Conservation (phyloP, 2,329 filamentous ascomycete genomes). For the Tolypocladium amazonense region DNA sequence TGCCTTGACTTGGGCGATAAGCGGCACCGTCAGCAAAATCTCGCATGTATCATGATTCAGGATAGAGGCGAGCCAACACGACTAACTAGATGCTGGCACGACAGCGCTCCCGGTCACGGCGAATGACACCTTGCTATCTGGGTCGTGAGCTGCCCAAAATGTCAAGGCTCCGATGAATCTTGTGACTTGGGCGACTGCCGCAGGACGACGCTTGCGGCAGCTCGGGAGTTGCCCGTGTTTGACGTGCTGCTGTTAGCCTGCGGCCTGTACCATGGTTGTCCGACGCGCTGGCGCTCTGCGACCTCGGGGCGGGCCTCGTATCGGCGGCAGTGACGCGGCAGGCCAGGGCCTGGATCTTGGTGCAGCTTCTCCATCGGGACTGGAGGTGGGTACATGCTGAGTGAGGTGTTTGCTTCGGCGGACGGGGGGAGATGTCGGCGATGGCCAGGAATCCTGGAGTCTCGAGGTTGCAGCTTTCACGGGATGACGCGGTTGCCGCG, state of each 20-base stretch:
- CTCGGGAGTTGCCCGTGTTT: neutral
- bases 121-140: neutral
- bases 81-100: neutral
- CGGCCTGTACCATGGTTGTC: neutral
- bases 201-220: neutral
- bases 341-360: neutral
- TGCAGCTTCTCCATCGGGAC: neutral
- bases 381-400: neutral
- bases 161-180: neutral
- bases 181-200: neutral
- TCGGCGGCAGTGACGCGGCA: neutral
- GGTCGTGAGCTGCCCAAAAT: neutral
- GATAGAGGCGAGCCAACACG: neutral
- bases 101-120: neutral
- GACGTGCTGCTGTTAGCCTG: neutral
- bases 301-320: neutral
- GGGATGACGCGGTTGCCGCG: no score
- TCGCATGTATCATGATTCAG: neutral
- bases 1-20: neutral
- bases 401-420: neutral
- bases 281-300: neutral
- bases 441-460: neutral
- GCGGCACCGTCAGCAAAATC: neutral
- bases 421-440: neutral
- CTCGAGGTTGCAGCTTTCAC: neutral